Evolutionary conservation across 192 early-diverging fungal genomes (phyloP).

Genomic region (Backusella liffmaniae): DNA sequence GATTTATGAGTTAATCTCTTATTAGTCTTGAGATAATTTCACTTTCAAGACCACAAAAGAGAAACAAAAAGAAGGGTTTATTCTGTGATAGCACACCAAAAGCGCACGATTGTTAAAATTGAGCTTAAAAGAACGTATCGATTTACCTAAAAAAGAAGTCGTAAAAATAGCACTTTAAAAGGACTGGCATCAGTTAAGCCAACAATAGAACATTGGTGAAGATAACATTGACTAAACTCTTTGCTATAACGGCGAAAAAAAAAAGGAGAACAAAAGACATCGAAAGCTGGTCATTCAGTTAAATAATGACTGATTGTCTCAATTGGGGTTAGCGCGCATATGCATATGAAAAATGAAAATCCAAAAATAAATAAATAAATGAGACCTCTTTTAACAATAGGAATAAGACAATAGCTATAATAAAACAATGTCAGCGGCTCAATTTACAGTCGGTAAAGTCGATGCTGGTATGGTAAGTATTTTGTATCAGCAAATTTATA

Average conservation of each 20-base stretch:
- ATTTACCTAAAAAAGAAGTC: background rate
- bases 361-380: background rate
- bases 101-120: background rate
- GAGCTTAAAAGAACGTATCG: background rate
- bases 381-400: no score
- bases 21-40: background rate
- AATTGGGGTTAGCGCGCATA: background rate
- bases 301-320: background rate
- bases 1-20: background rate
- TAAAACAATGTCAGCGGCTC: slow-evolving; percentile 43
- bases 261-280: background rate
- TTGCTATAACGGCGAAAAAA: background rate
- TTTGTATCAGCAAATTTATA: background rate
- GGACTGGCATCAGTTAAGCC: background rate
- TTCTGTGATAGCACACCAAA: background rate
- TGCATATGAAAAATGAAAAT: background rate
- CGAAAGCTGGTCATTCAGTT: background rate
- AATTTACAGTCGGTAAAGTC: slow-evolving; percentile 91
- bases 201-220: background rate
- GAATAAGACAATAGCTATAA: background rate
- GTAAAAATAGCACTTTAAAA: background rate
- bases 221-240: background rate
- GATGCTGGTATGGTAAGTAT: slow-evolving; percentile 83
- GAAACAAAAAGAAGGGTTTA: background rate
- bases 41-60: background rate